Evolutionary conservation across 345 rosid species (phyloP).

Genomic region (Streptanthus diversifolius): DNA sequence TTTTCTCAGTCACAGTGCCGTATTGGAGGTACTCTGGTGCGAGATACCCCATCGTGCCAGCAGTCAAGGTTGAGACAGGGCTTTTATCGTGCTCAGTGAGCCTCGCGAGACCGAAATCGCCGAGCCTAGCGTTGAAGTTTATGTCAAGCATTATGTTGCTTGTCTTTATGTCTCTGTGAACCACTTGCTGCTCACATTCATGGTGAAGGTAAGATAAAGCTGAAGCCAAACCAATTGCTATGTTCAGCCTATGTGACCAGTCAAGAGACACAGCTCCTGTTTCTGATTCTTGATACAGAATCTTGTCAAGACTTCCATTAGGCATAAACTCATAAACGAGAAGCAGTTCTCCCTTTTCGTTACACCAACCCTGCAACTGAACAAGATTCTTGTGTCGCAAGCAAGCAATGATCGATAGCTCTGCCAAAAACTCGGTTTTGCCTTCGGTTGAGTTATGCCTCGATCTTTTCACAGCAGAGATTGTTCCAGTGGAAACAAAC

Average conservation of each 20-base stretch:
- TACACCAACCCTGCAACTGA: conserved; percentile 91
- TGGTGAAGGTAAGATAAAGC: conserved; percentile 77
- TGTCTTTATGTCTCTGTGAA: conserved; percentile 86
- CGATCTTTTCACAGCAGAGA: conserved; percentile 85
- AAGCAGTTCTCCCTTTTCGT: conserved; percentile 75
- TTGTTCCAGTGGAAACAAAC: conserved; percentile 48
- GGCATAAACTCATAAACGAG: conserved; percentile 97
- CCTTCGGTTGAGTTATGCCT: conserved; percentile 80
- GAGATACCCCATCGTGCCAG: conserved; percentile 95
- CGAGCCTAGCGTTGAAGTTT: conserved; percentile 77
- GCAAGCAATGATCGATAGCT: conserved; percentile 77
- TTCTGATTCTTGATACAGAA: conserved; percentile 61
- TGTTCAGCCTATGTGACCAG: conserved; percentile 73
- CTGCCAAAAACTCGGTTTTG: conserved; percentile 80
- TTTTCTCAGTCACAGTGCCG: conserved; percentile 87
- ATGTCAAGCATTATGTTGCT: conserved; percentile 89
- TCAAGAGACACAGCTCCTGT: conserved; percentile 38
- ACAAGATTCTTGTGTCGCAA: conserved; percentile 92
- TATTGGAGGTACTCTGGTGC: conserved; percentile 97
- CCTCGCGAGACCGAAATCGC: conserved; percentile 94
- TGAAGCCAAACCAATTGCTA: conserved; percentile 75
- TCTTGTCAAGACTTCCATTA: conserved; percentile 77
- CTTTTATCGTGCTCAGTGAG: conserved; percentile 90
- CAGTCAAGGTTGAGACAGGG: conserved; percentile 90
- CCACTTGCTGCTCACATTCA: conserved; percentile 94